Evolutionary conservation across 2,329 filamentous ascomycete genomes (phyloP).

Genomic region (Ophiostoma triangulosporum): DNA sequence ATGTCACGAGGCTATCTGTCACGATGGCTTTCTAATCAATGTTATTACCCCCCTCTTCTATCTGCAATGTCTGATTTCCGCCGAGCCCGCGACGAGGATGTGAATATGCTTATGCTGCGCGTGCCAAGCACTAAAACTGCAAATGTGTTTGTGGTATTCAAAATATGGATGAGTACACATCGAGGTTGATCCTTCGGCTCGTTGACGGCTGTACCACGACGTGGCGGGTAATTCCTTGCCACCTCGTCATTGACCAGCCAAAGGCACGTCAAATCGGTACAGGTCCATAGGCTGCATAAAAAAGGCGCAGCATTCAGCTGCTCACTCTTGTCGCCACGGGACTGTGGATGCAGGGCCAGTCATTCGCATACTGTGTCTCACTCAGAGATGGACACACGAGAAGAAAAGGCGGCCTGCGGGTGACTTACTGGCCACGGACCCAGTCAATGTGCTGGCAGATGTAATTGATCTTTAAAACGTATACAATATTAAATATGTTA

Average conservation of each 20-base stretch:
- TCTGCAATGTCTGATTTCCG: too few species aligned
- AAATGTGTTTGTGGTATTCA: too few species aligned
- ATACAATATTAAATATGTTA: neutral
- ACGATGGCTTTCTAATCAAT: too few species aligned
- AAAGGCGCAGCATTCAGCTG: neutral
- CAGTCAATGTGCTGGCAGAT: constrained; percentile 1
- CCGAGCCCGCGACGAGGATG: too few species aligned
- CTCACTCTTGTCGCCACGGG: neutral
- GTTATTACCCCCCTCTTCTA: too few species aligned
- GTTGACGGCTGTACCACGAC: neutral
- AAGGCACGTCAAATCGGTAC: neutral
- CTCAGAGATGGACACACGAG: neutral
- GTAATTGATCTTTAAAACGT: neutral
- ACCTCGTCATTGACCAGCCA: neutral
- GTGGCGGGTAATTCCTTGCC: neutral
- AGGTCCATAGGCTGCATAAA: neutral
- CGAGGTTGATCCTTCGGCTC: neutral
- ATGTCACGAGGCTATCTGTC: too few species aligned
- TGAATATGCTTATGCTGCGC: too few species aligned
- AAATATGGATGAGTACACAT: too few species aligned
- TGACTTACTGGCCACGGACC: neutral
- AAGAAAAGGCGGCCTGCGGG: neutral
- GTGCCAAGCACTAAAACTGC: neutral
- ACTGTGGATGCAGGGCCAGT: neutral
- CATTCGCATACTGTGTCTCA: neutral